Percentiles rank a stretch among this genome's conserved stretches.
Conservation (phyloP, 176 grass and related monocot genomes). For the Aegilops umbellulata region DNA sequence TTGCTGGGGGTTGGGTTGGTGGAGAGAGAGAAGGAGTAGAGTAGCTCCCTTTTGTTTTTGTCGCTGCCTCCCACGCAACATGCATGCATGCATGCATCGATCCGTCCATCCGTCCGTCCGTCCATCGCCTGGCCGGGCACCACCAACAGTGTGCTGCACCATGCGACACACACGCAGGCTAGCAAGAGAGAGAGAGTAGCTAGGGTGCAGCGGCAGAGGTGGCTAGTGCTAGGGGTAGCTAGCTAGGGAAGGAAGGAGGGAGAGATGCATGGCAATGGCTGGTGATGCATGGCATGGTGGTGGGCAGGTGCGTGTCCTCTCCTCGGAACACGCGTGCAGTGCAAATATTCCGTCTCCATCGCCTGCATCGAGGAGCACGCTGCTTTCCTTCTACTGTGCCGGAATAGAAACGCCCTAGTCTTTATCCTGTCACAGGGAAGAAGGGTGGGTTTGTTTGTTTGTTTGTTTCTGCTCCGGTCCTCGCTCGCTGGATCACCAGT, state of each 20-base stretch:
- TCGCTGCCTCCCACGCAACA: slow-evolving; percentile 36
- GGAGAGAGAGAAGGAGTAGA: neutral
- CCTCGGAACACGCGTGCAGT: slow-evolving; percentile 39
- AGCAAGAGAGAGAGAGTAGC: neutral
- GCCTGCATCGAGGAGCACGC: slow-evolving; percentile 17
- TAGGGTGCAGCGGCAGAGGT: neutral
- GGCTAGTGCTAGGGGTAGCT: neutral
- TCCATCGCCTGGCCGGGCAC: neutral
- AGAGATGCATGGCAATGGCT: neutral
- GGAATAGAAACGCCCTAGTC: slow-evolving; percentile 4
- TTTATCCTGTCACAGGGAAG: slow-evolving; percentile 13
- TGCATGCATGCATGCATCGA: slow-evolving; percentile 32
- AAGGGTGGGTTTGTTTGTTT: neutral
- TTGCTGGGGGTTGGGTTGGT: slow-evolving; percentile 30
- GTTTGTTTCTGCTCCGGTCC: neutral
- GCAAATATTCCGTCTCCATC: slow-evolving; percentile 36
- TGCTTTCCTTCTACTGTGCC: slow-evolving; percentile 25
- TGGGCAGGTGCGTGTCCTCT: neutral
- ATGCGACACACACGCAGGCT: neutral
- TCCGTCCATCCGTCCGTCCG: slow-evolving; percentile 20
- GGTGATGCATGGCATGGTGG: too few relatives aligned
- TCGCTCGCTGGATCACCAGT: neutral
- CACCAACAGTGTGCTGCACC: neutral
- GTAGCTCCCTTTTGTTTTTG: slow-evolving; percentile 17
- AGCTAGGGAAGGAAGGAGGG: neutral